Conservation (phyloP, 768 basidiomycete genomes). For the Leccinum longicurvipes region DNA sequence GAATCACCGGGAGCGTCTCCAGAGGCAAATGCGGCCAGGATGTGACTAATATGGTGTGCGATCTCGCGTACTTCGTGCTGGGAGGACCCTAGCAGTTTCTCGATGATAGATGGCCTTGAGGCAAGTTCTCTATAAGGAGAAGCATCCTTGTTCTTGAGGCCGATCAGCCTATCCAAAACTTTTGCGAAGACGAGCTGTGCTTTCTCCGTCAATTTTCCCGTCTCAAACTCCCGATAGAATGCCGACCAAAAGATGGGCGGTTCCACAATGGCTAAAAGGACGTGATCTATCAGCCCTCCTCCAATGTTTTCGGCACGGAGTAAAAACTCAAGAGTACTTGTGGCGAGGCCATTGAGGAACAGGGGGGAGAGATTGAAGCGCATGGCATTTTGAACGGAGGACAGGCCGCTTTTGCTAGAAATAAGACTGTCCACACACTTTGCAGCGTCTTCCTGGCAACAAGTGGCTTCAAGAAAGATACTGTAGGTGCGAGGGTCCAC, state of each 20-base stretch:
- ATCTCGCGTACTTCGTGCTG: conserved; percentile 27
- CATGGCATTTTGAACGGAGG: conserved; percentile 42
- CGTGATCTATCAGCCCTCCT: conserved; percentile 41
- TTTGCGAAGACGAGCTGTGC: conserved; percentile 45
- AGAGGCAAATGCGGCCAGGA: conserved; percentile 30
- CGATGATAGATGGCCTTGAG: conserved; percentile 28
- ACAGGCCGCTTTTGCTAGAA: conserved; percentile 34
- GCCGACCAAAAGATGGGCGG: conserved; percentile 52
- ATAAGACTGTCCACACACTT: conserved; percentile 39
- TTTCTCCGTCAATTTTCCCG: conserved; percentile 28
- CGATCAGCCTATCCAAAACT: conserved; percentile 47
- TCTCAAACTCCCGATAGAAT: conserved; percentile 35
- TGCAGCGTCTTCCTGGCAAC: conserved; percentile 37
- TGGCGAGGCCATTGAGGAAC: conserved; percentile 44
- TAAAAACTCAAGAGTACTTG: conserved; percentile 39
- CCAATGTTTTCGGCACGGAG: conserved; percentile 38
- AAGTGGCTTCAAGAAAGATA: conserved; percentile 48
- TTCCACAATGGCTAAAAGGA: conserved; percentile 45
- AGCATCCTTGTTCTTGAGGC: conserved; percentile 33
- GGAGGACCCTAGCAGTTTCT: conserved; percentile 24
- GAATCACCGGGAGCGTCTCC: conserved; percentile 17
- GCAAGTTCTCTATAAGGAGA: conserved; percentile 40
- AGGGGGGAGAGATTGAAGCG: conserved; percentile 35
- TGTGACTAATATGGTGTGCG: conserved; percentile 43
- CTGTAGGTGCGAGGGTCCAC: conserved; percentile 22